These are phyloP conservation scores for Puya raimondii DNA, from an alignment of 176 grass and related monocot genomes.

Conservation along the genomic window DNA sequence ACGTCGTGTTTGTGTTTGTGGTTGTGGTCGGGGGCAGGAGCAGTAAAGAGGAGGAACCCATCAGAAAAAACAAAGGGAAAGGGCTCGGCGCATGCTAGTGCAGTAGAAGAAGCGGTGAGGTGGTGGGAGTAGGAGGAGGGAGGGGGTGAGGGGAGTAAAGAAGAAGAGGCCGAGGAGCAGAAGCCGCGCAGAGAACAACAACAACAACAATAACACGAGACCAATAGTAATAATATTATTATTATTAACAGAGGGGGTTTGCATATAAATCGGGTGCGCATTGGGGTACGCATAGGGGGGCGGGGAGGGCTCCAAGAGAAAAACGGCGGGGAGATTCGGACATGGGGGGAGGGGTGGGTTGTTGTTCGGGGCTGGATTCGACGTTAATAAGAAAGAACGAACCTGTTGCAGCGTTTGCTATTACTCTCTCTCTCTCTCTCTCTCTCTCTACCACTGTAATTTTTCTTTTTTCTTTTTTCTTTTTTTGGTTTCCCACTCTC, in stretches of 20 bases:
- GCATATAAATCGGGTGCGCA: constrained; percentile 21
- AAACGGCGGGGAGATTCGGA: constrained; percentile 16
- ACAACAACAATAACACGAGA: constrained; percentile 14
- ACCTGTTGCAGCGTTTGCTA: not conserved
- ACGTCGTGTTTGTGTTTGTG: not conserved
- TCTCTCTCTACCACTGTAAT: constrained; percentile 14
- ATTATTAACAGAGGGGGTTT: not conserved
- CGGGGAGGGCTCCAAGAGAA: constrained; percentile 6
- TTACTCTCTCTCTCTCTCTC: constrained; percentile 20
- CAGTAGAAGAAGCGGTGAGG: not conserved
- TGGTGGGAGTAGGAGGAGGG: not conserved
- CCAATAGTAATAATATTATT: constrained; percentile 31
- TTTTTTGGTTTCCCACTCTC: constrained; percentile 13
- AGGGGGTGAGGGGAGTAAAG: constrained; percentile 11
- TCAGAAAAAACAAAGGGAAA: constrained; percentile 23
- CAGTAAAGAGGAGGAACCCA: constrained; percentile 14
- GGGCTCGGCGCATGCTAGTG: constrained; percentile 1
- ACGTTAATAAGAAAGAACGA: not conserved
- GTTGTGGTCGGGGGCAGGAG: not conserved
- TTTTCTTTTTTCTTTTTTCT: constrained; percentile 7
- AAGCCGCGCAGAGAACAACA: constrained; percentile 34
- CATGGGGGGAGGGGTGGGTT: constrained; percentile 2
- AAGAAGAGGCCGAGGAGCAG: constrained; percentile 11
- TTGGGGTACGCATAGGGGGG: constrained; percentile 11
- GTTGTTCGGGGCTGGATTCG: not conserved